Evolutionary conservation across 371 early-diverging fungal genomes (phyloP).

Genomic region (Coemansia sp.): DNA sequence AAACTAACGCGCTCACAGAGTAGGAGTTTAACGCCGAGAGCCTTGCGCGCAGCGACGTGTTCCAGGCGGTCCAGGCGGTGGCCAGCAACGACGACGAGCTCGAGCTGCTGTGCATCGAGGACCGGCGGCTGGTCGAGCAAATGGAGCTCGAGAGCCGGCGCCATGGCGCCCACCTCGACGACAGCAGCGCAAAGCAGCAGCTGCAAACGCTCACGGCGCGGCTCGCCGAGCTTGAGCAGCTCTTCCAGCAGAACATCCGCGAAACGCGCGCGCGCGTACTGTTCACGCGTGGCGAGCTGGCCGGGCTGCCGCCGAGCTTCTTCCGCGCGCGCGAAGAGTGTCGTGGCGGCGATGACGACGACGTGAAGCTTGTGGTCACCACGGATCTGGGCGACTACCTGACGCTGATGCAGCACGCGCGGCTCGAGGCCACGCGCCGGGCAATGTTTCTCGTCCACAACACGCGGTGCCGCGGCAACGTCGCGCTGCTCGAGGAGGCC

Average conservation of each 20-base stretch:
- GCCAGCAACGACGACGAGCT: conserved; percentile 54
- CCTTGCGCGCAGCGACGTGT: conserved; percentile 67
- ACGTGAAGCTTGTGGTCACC: conserved; percentile 60
- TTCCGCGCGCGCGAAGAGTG: conserved; percentile 54
- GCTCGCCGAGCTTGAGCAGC: conserved; percentile 59
- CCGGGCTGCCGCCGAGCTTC: conserved; percentile 70
- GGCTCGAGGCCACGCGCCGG: conserved; percentile 60
- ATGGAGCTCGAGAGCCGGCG: conserved; percentile 61
- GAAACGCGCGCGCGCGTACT: conserved; percentile 49
- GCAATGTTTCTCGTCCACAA: conserved; percentile 55
- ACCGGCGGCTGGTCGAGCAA: conserved; percentile 59
- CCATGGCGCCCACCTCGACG: conserved; percentile 63
- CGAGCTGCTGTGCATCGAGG: conserved; percentile 54
- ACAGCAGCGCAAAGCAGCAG: conserved; percentile 56
- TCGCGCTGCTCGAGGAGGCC: conserved; percentile 54
- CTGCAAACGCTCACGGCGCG: conserved; percentile 61
- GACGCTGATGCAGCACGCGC: conserved; percentile 58
- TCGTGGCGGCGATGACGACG: conserved; percentile 50
- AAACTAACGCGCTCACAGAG: no score
- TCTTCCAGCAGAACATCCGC: conserved; percentile 60
- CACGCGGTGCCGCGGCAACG: conserved; percentile 59
- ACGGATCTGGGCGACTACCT: conserved; percentile 65
- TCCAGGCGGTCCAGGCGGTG: conserved; percentile 54
- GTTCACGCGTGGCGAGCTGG: conserved; percentile 62
- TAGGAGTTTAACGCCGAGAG: conserved; percentile 64